Percentiles rank a stretch among this genome's conserved stretches.
Evolutionary conservation across 768 basidiomycete genomes (phyloP).

Genomic region (Boletus subparvulus): DNA sequence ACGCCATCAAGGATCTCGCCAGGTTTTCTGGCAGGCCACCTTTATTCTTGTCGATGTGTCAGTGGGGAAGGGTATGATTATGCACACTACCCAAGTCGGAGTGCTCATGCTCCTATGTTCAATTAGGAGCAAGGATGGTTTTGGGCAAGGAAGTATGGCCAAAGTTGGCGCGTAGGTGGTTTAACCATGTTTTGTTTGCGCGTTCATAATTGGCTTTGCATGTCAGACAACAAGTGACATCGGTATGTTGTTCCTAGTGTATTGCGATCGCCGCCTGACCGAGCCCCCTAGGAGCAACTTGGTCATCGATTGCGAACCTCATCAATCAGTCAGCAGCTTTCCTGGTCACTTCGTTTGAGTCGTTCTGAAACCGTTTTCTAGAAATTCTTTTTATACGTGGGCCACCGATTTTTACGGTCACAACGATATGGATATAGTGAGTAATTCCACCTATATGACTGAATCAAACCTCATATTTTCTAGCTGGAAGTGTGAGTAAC

Average conservation of each 20-base stretch:
- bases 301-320: slow-evolving; percentile 52
- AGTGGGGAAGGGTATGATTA: slow-evolving; percentile 61
- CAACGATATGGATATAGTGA: slow-evolving; percentile 68
- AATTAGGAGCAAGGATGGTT: slow-evolving; percentile 60
- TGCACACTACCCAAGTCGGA: neutral
- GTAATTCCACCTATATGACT: slow-evolving; percentile 12
- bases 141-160: slow-evolving; percentile 59
- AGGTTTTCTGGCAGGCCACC: slow-evolving; percentile 50
- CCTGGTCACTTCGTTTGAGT: neutral
- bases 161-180: slow-evolving; percentile 60
- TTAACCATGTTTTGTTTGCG: neutral
- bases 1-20: slow-evolving; percentile 53
- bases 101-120: neutral
- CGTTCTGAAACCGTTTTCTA: slow-evolving; percentile 23
- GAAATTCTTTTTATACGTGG: slow-evolving; percentile 64
- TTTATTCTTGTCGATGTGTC: slow-evolving; percentile 59
- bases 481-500: slow-evolving; percentile 55
- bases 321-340: slow-evolving; percentile 47
- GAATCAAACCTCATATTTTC: neutral
- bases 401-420: slow-evolving; percentile 67
- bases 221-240: slow-evolving; percentile 53
- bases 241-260: slow-evolving; percentile 24
- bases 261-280: neutral
- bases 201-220: slow-evolving; percentile 2
- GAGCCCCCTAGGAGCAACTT: slow-evolving; percentile 38